Evolutionary conservation across 768 basidiomycete genomes (phyloP).

Genomic region (Calvatia gigantea): DNA sequence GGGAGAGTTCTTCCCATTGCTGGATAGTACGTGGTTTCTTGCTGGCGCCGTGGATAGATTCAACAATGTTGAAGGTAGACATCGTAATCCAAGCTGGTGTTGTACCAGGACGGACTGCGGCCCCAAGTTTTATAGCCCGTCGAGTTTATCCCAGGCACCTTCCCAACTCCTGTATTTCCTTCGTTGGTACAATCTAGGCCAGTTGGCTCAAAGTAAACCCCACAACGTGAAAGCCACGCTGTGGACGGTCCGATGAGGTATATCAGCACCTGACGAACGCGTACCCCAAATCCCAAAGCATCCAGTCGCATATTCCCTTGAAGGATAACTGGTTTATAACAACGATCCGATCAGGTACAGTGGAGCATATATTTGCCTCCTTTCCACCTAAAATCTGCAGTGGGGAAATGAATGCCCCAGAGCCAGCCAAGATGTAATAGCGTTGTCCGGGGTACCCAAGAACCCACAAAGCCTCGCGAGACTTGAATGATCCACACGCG

Average conservation of each 20-base stretch:
- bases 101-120: neutral
- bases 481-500: neutral
- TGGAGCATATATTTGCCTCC: no score
- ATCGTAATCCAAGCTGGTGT: neutral
- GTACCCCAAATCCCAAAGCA: no score
- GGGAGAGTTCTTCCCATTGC: constrained; percentile 20
- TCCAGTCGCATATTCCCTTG: no score
- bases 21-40: constrained; percentile 18
- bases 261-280: no score
- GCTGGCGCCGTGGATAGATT: constrained; percentile 14
- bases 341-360: no score
- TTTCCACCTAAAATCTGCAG: no score
- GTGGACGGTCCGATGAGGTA: neutral
- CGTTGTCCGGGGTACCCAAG: neutral
- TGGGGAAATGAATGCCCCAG: no score
- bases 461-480: neutral
- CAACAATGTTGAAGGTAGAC: constrained; percentile 1
- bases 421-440: no score
- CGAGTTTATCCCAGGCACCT: neutral
- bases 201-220: neutral
- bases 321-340: no score
- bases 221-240: neutral
- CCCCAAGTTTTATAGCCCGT: neutral
- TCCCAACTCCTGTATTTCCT: neutral
- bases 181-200: neutral